phyloP scores from a whole-genome alignment of 1,284 basidiomycete genomes.

The Pseudozyma sp. region DNA sequence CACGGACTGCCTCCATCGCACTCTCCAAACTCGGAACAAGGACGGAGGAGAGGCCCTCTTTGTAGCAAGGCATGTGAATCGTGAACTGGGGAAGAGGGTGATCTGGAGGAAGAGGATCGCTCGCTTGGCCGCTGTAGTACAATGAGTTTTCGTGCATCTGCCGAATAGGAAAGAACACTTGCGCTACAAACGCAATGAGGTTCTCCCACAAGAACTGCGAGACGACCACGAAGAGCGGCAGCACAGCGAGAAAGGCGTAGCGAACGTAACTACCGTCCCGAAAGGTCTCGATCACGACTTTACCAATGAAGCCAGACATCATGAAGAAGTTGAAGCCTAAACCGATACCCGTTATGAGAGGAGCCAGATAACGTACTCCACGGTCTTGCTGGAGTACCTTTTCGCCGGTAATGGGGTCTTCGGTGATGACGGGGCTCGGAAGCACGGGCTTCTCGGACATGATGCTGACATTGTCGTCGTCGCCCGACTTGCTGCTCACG shows the following conservation, averaged over 20 bases:
- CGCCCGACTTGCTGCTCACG: background rate
- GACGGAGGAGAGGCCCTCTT: slow-evolving; percentile 1
- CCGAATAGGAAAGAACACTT: slow-evolving; percentile 1
- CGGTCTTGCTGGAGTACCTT: slow-evolving; percentile 1
- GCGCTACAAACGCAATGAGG: background rate
- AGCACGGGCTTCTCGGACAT: background rate
- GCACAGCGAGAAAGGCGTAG: background rate
- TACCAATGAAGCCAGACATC: slow-evolving; percentile 4
- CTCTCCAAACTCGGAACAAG: slow-evolving; percentile 2
- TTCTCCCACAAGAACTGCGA: slow-evolving; percentile 7
- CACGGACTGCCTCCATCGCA: slow-evolving; percentile 1
- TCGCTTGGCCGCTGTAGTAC: slow-evolving; percentile 6
- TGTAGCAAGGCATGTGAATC: slow-evolving; percentile 6
- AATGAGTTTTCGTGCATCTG: slow-evolving; percentile 4
- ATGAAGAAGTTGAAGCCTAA: slow-evolving; percentile 1
- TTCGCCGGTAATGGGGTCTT: background rate
- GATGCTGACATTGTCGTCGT: background rate
- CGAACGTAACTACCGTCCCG: background rate
- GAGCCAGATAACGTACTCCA: background rate
- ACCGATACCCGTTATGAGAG: background rate
- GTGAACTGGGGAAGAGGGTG: slow-evolving; percentile 3
- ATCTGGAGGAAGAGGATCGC: slow-evolving; percentile 2
- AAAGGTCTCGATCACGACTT: slow-evolving; percentile 1
- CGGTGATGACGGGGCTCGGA: slow-evolving; percentile 1
- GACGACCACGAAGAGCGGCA: slow-evolving; percentile 3